These are phyloP conservation scores for Pseudogymnoascus pannorum DNA, from an alignment of 2,329 filamentous ascomycete genomes.

Conservation along the genomic window DNA sequence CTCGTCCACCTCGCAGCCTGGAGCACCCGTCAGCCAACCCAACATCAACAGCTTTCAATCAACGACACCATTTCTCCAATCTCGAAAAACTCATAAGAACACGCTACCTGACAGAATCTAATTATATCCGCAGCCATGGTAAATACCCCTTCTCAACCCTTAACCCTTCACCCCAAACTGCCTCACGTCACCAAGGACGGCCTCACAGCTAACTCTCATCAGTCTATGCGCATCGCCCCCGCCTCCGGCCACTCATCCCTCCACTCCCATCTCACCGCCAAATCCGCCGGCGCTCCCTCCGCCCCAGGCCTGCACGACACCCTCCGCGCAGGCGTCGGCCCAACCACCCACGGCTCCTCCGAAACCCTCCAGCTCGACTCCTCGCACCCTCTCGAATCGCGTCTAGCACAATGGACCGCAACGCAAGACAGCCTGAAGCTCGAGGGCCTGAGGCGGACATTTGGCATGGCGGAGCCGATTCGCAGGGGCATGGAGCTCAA, in stretches of 20 bases:
- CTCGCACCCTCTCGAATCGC: constrained; percentile 83
- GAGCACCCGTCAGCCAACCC: constrained; percentile 12
- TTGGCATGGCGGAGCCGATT: constrained; percentile 88
- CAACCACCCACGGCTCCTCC: constrained; percentile 41
- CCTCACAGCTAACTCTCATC: constrained; percentile 19
- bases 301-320: constrained; percentile 91
- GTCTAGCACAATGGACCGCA: constrained; percentile 80
- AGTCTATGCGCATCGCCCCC: constrained; percentile 90
- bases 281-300: constrained; percentile 70
- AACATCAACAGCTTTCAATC: constrained; percentile 9
- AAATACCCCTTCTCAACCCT: constrained; percentile 23
- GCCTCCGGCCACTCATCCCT: constrained; percentile 56
- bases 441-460: constrained; percentile 77
- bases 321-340: constrained; percentile 74
- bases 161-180: neutral
- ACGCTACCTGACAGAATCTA: constrained; percentile 1
- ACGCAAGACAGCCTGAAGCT: constrained; percentile 86
- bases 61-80: constrained; percentile 9
- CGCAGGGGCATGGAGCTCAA: constrained; percentile 91
- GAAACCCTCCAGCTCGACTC: constrained; percentile 44
- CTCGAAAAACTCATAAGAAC: neutral
- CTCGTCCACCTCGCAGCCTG: constrained; percentile 15
- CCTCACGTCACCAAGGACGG: neutral
- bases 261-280: constrained; percentile 52
- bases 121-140: constrained; percentile 40